Evolutionary conservation across 768 basidiomycete genomes (phyloP).

Genomic region (Guyanaporus albipodus): DNA sequence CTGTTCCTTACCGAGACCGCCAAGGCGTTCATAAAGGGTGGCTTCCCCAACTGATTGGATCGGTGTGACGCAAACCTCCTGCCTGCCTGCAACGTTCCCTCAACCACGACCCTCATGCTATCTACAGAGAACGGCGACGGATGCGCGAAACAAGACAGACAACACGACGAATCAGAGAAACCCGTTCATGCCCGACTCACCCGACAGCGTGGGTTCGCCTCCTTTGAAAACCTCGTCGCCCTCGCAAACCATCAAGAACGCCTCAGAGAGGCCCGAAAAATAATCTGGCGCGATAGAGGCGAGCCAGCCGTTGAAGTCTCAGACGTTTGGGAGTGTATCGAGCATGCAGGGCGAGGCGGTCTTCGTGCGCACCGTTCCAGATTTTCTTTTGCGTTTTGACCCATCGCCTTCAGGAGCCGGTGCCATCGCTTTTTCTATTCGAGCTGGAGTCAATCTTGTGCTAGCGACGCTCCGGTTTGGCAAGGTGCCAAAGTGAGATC

Average conservation of each 20-base stretch:
- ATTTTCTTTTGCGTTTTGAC: not conserved
- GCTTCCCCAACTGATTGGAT: not conserved
- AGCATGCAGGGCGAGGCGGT: conserved; percentile 69
- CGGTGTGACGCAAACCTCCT: not conserved
- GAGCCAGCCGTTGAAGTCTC: conserved; percentile 68
- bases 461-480: conserved; percentile 72
- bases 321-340: conserved; percentile 59
- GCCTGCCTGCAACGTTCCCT: not conserved
- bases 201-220: conserved; percentile 57
- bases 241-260: conserved; percentile 82
- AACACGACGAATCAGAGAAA: not conserved
- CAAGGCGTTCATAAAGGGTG: too few species aligned
- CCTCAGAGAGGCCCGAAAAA: conserved; percentile 66
- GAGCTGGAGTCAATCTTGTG: conserved; percentile 80
- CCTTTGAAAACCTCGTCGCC: conserved; percentile 81
- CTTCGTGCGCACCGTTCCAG: conserved; percentile 49
- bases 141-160: not conserved
- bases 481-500: conserved; percentile 56
- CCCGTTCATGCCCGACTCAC: conserved; percentile 43
- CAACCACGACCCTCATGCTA: conserved; percentile 3
- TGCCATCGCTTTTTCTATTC: conserved; percentile 72
- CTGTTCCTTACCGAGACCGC: not conserved
- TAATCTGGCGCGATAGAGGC: conserved; percentile 79
- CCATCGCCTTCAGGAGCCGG: conserved; percentile 59
- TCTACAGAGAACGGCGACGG: conserved; percentile 2